These are phyloP conservation scores for Pelargonium nanum DNA, from an alignment of 345 rosid genomes.

Conservation along the genomic window DNA sequence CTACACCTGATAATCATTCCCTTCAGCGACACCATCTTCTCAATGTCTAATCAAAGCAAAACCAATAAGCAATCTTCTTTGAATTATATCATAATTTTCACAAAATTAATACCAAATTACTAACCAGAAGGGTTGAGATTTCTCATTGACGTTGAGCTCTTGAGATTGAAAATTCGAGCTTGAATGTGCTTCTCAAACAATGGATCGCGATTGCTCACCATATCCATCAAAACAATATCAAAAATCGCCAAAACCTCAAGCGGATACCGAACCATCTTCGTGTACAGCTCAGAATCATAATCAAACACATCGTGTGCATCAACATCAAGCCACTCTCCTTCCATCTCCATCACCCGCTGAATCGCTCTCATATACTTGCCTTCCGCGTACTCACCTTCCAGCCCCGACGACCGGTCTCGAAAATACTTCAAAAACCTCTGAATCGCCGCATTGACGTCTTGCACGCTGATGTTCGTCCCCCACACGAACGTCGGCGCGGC, in stretches of 20 bases:
- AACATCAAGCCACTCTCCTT: slow-evolving; percentile 86
- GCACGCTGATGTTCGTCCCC: slow-evolving; percentile 95
- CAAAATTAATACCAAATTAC: slow-evolving; percentile 5
- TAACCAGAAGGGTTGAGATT: slow-evolving; percentile 90
- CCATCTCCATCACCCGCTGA: slow-evolving; percentile 63
- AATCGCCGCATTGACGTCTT: slow-evolving; percentile 76
- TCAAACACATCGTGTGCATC: slow-evolving; percentile 79
- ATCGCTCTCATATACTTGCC: slow-evolving; percentile 80
- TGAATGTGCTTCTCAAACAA: slow-evolving; percentile 85
- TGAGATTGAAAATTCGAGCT: slow-evolving; percentile 71
- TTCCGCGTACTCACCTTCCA: slow-evolving; percentile 43
- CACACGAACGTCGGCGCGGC: slow-evolving; percentile 78
- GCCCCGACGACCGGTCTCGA: slow-evolving; percentile 28
- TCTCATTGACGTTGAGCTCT: slow-evolving; percentile 68
- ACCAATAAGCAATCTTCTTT: neutral
- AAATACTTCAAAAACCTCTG: slow-evolving; percentile 85
- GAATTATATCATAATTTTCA: slow-evolving; percentile 9
- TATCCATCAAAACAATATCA: slow-evolving; percentile 89
- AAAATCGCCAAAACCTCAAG: slow-evolving; percentile 92
- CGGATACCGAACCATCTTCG: slow-evolving; percentile 82
- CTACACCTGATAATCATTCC: slow-evolving; percentile 95
- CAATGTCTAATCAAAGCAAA: slow-evolving; percentile 51
- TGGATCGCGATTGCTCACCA: slow-evolving; percentile 60
- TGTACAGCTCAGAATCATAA: slow-evolving; percentile 73
- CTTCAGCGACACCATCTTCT: slow-evolving; percentile 91